Evolutionary conservation across 2,329 filamentous ascomycete species (phyloP).

Genomic region (Fusarium nematophilum): DNA sequence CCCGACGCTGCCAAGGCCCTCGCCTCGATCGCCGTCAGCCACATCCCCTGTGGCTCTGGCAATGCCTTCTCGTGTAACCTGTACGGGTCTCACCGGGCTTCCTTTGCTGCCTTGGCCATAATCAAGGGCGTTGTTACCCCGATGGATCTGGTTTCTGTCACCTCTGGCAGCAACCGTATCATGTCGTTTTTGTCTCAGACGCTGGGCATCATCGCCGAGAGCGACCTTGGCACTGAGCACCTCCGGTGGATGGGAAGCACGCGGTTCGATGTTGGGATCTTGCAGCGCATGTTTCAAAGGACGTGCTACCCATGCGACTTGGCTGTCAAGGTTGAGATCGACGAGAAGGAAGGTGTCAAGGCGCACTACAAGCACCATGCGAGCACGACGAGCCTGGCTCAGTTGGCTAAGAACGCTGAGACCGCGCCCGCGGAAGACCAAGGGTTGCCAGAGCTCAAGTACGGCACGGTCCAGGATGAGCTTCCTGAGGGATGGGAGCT

Average conservation of each 20-base stretch:
- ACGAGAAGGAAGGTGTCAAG: slow-evolving; percentile 78
- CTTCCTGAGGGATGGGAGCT: slow-evolving; percentile 83
- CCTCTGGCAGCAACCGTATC: slow-evolving; percentile 78
- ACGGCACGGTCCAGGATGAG: slow-evolving; percentile 82
- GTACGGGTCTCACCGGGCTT: slow-evolving; percentile 81
- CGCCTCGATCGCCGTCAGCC: slow-evolving; percentile 80
- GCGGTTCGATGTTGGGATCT: slow-evolving; percentile 86
- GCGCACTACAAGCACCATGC: slow-evolving; percentile 73
- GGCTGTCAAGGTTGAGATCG: slow-evolving; percentile 83
- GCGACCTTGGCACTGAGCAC: slow-evolving; percentile 89
- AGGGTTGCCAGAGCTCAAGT: slow-evolving; percentile 78
- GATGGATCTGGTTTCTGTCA: slow-evolving; percentile 88
- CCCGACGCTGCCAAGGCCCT: slow-evolving; percentile 80
- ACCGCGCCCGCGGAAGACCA: slow-evolving; percentile 48
- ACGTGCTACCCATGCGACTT: slow-evolving; percentile 90
- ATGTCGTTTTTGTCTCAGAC: slow-evolving; percentile 93
- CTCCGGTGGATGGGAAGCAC: slow-evolving; percentile 91
- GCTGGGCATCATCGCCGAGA: slow-evolving; percentile 89
- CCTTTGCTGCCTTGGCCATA: slow-evolving; percentile 81
- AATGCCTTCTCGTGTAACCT: slow-evolving; percentile 95
- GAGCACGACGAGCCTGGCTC: slow-evolving; percentile 46
- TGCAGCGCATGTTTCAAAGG: slow-evolving; percentile 80
- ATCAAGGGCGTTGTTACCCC: slow-evolving; percentile 89
- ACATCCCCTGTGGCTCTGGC: slow-evolving; percentile 92
- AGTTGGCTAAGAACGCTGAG: slow-evolving; percentile 42